Conservation (phyloP, 768 basidiomycete genomes). For the Mycena polygramma region DNA sequence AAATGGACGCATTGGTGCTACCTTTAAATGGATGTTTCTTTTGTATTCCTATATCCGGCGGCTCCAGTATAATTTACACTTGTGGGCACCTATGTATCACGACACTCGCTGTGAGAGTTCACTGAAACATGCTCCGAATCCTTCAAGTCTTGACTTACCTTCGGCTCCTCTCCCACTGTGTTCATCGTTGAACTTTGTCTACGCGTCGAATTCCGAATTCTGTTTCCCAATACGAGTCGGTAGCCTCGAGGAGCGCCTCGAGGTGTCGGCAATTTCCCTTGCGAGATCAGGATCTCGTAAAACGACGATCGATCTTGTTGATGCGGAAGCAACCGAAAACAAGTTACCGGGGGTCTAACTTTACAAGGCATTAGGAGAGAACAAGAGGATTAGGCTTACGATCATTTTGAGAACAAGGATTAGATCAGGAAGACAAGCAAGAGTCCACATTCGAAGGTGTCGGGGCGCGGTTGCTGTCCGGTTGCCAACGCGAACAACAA, state of each 20-base stretch:
- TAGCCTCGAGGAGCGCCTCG: slow-evolving; percentile 31
- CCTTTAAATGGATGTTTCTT: slow-evolving; percentile 25
- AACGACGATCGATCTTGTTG: slow-evolving; percentile 22
- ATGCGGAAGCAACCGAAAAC: slow-evolving; percentile 7
- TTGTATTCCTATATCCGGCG: slow-evolving; percentile 27
- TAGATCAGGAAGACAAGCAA: slow-evolving; percentile 1
- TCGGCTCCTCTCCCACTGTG: background rate
- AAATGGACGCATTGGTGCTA: background rate
- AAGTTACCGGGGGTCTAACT: slow-evolving; percentile 20
- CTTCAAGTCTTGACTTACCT: background rate
- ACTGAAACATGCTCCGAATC: slow-evolving; percentile 2
- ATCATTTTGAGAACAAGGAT: slow-evolving; percentile 13
- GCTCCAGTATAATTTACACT: slow-evolving; percentile 20
- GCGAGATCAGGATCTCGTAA: slow-evolving; percentile 17
- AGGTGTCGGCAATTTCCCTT: slow-evolving; percentile 22
- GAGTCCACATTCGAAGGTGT: background rate
- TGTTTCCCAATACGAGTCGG: slow-evolving; percentile 25
- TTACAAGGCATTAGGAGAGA: slow-evolving; percentile 28
- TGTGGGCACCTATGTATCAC: slow-evolving; percentile 30
- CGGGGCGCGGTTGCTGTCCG: slow-evolving; percentile 13
- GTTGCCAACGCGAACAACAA: slow-evolving; percentile 21
- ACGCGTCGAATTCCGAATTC: background rate
- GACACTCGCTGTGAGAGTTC: slow-evolving; percentile 6
- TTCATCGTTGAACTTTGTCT: slow-evolving; percentile 17
- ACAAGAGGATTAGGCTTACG: slow-evolving; percentile 19